phyloP scores from a whole-genome alignment of 2,329 filamentous ascomycete species.

The Hypoxylon rubiginosum region DNA sequence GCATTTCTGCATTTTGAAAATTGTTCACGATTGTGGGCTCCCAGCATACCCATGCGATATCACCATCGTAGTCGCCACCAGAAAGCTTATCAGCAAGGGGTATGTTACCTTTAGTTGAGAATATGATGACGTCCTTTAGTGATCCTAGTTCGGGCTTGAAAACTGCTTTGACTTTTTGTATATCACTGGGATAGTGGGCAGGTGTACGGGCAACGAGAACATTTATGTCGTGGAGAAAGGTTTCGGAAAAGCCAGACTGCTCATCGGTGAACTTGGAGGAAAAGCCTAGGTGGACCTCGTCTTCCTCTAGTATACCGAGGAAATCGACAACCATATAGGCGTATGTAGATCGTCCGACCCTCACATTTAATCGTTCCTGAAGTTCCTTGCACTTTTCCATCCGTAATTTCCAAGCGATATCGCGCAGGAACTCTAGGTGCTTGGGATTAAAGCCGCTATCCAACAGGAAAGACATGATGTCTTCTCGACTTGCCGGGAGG shows the following conservation, averaged over 20 bases:
- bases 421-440: slow-evolving; percentile 62
- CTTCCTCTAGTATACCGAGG: slow-evolving; percentile 68
- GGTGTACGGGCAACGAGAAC: slow-evolving; percentile 78
- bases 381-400: slow-evolving; percentile 66
- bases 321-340: slow-evolving; percentile 79
- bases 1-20: slow-evolving; percentile 73
- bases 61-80: slow-evolving; percentile 86
- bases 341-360: slow-evolving; percentile 71
- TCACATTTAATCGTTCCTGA: slow-evolving; percentile 70
- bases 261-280: slow-evolving; percentile 72
- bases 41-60: slow-evolving; percentile 84
- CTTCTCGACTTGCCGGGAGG: slow-evolving; percentile 63
- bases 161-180: slow-evolving; percentile 75
- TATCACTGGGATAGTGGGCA: slow-evolving; percentile 77
- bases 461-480: slow-evolving; percentile 68
- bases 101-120: slow-evolving; percentile 71
- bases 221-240: slow-evolving; percentile 68
- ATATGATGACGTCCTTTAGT: slow-evolving; percentile 84
- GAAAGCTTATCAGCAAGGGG: slow-evolving; percentile 79
- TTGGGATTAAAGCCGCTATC: slow-evolving; percentile 71
- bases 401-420: slow-evolving; percentile 62
- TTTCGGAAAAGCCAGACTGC: slow-evolving; percentile 65
- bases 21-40: slow-evolving; percentile 73
- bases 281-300: slow-evolving; percentile 77
- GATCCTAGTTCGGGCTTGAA: slow-evolving; percentile 72